phyloP scores from a whole-genome alignment of 2,329 filamentous ascomycete species.

The Xylariaceae sp. region DNA sequence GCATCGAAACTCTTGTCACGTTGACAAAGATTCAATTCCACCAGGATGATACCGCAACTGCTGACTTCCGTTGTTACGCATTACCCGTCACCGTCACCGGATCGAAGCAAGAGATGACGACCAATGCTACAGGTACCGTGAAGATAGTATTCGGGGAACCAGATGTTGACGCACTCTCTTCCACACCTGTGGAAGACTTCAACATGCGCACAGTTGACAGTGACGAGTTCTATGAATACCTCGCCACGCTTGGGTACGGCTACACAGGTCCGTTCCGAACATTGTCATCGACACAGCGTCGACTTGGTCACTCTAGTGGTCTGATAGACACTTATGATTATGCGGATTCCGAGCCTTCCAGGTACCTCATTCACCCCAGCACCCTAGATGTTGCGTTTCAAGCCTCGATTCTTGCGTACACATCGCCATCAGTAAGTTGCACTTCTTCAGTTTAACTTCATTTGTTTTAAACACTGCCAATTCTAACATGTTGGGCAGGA shows the following conservation, averaged over 20 bases:
- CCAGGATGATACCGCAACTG: not conserved
- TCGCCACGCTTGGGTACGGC: conserved; percentile 24
- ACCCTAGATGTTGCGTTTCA: conserved; percentile 31
- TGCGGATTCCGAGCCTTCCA: not conserved
- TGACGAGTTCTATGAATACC: conserved; percentile 20
- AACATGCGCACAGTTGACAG: conserved; percentile 8
- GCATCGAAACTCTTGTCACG: conserved; percentile 24
- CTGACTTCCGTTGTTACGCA: conserved; percentile 17
- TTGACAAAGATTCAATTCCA: conserved; percentile 5
- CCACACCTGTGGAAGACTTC: conserved; percentile 6
- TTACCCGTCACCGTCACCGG: not conserved
- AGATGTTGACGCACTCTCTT: not conserved
- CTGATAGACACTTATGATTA: conserved; percentile 11
- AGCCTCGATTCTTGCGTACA: conserved; percentile 23
- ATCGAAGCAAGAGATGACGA: conserved; percentile 17
- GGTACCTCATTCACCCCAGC: conserved; percentile 23
- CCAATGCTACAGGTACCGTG: conserved; percentile 17
- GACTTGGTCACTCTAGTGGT: conserved; percentile 11
- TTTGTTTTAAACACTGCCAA: too few species aligned
- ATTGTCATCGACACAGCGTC: conserved; percentile 11
- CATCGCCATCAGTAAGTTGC: too few species aligned
- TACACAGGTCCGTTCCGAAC: conserved; percentile 24
- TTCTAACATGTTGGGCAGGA: too few species aligned
- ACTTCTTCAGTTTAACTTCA: too few species aligned
- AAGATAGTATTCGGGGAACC: conserved; percentile 11